These are phyloP conservation scores for Colletotrichum cuscutae DNA, from an alignment of 2,329 filamentous ascomycete genomes.

Conservation along the genomic window DNA sequence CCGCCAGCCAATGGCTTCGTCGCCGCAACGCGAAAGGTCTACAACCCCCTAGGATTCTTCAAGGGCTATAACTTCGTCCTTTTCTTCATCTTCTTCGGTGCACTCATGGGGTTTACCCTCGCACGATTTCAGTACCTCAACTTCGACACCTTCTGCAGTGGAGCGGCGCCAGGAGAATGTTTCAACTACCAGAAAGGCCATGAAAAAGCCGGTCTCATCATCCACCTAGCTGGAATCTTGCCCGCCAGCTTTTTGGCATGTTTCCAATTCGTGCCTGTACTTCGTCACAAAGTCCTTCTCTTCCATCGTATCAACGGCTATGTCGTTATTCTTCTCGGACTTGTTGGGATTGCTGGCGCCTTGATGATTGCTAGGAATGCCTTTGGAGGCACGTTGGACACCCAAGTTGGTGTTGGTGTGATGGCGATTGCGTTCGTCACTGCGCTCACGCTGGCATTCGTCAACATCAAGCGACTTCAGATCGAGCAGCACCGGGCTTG, in stretches of 20 bases:
- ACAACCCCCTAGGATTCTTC: slow-evolving; percentile 62
- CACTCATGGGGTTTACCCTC: slow-evolving; percentile 58
- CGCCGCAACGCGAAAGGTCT: slow-evolving; percentile 43
- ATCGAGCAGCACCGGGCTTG: slow-evolving; percentile 72
- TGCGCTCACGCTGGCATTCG: slow-evolving; percentile 57
- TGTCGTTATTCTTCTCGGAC: slow-evolving; percentile 57
- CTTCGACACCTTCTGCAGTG: slow-evolving; percentile 40
- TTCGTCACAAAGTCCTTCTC: slow-evolving; percentile 58
- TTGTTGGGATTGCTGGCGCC: slow-evolving; percentile 57
- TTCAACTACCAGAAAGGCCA: slow-evolving; percentile 44
- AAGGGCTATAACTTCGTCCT: slow-evolving; percentile 68
- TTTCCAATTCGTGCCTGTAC: slow-evolving; percentile 59
- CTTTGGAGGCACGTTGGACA: slow-evolving; percentile 64
- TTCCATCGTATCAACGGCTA: slow-evolving; percentile 72
- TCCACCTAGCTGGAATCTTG: slow-evolving; percentile 57
- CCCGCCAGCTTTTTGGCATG: slow-evolving; percentile 55
- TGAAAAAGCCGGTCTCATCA: slow-evolving; percentile 52
- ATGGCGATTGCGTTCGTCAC: slow-evolving; percentile 56
- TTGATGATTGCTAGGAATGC: slow-evolving; percentile 62
- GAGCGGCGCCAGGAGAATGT: slow-evolving; percentile 48
- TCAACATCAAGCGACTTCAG: slow-evolving; percentile 69
- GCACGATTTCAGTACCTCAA: slow-evolving; percentile 60
- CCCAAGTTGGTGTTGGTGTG: slow-evolving; percentile 55
- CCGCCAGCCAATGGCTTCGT: slow-evolving; percentile 37
- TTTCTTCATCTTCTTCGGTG: slow-evolving; percentile 59